Base-by-base conservation (phyloP, 2,329 filamentous ascomycete genomes). In the Aspergillus neoniger region DNA sequence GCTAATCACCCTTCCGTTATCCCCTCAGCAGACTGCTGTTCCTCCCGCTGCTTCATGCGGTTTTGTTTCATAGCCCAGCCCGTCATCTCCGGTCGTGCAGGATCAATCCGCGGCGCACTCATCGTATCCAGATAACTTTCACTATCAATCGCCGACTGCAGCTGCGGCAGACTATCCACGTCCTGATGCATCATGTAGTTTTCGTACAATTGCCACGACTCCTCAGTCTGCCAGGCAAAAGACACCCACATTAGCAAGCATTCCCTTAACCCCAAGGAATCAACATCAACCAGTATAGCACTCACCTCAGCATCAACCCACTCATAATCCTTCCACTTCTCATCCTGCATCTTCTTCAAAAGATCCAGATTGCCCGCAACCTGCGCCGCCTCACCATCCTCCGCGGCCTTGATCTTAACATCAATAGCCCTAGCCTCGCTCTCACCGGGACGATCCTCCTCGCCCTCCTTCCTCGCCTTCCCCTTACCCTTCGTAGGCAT, bases 391-490 rank as follows among this genome's bases (percentile, higher is more conserved):
- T 89, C 88, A 58, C 87, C 87, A 67, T 90, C 87, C 50, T 86
- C 85, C 1, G 86, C 85, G 39, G 88, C 87, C 80, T 96, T 96
- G 71, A 96, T 88, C 30, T 91, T 91, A 80, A 96, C 91, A 76
- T 95, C 90, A 69, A 96, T 91, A 15, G 91, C 89, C 64, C 90
- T 88, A 23, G 90, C 88, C 64, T 88, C 86, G 4, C 79, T 75
- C 23, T 75, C 71, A 48, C 70, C 61, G 67, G 81, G 69, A 67
- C 76, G 70, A 67, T 82, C 82, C 59, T 84, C 81, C 12, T 78
- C 73, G 12, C 69, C 63, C 23, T 79, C 75, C 61, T 76, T 77
- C 66, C 73, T 78, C 63, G 66, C 62, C 63, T 75, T 70, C 47
- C 74, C 67, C 55, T 73, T 69, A 5, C 66, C 70, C 55, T 75